Evolutionary conservation across 2,329 filamentous ascomycete species (phyloP), one percentile per base, ranked within the genome.

Genomic region (Malbranchea cinnamomea): DNA sequence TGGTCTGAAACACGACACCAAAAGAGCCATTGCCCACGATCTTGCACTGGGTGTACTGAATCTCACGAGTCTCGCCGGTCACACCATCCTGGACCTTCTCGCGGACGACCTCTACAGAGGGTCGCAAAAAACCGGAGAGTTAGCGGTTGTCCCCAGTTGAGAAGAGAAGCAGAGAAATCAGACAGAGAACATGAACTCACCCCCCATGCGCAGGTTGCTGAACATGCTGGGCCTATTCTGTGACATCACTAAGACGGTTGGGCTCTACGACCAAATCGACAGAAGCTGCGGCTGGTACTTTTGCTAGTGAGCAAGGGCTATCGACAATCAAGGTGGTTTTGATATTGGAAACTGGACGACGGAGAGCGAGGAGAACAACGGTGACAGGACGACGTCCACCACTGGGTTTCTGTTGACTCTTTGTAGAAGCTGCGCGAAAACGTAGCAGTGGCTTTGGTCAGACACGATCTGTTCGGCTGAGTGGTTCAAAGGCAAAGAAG

Each of bases 11-110:
- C 41, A 98, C 89, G 29, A 98, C 87, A 42, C 89, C 89, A 47
- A 98, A 98, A 20, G 87, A 95, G 44, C 89, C 89, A 63, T 98
- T 98, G 56, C 89, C 89, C 28, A 98, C 89, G 49, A 98, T 95
- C 65, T 98, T 98, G 68, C 87, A 95, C 56, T 95, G 89, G 33
- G 89, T 95, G 60, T 98, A 98, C 56, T 92, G 83, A 62, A 98
- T 74, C 50, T 98, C 89, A 57, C 82, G 78, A 48, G 84, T 92
- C 58, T 98, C 89, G 48, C 89, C 89, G 9, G 89, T 98, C 43
- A 93, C 67, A 54, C 89, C 89, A 68, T 98, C 89, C 59, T 98
- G 89, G 44, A 98, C 89, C 65, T 93, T 95, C 63, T 98, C 89
- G 56, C 84, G 84, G 55, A 98, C 83, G 42, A 95, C 80, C 69